These are phyloP conservation scores for Eucalyptus marginata DNA, from an alignment of 345 rosid genomes.

Conservation along the genomic window DNA sequence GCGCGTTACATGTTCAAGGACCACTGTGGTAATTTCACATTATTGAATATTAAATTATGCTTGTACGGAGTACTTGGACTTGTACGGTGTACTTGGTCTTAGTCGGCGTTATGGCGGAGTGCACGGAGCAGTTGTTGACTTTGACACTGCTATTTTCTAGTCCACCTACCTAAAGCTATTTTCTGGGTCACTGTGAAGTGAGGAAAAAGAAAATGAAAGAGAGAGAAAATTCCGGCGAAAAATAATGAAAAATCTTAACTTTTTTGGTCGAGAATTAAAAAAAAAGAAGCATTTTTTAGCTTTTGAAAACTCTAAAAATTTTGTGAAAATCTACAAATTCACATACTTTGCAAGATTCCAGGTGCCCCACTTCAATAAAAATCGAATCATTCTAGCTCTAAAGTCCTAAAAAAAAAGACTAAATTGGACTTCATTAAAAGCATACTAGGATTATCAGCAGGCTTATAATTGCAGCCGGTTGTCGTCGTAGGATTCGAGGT, in stretches of 20 bases:
- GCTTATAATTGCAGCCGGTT: not conserved
- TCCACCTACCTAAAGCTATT: not conserved
- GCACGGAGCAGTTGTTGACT: not conserved
- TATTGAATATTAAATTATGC: not conserved
- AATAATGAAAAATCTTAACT: not conserved
- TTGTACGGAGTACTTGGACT: not conserved
- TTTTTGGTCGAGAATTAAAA: not conserved
- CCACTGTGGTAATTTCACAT: fast-evolving
- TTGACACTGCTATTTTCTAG: not conserved
- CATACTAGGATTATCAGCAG: not conserved
- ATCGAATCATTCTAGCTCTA: not conserved
- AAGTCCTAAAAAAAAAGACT: not conserved
- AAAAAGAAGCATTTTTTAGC: not conserved
- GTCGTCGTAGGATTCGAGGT: not conserved
- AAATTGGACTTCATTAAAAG: not conserved
- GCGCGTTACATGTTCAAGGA: fast-evolving
- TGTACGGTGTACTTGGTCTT: not conserved
- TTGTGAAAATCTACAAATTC: not conserved
- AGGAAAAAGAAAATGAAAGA: not conserved
- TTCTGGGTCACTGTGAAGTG: not conserved
- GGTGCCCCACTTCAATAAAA: not conserved
- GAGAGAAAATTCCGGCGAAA: not conserved
- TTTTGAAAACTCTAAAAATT: not conserved
- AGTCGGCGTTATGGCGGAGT: not conserved
- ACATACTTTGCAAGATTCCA: not conserved